Percentiles rank a stretch among this genome's conserved stretches.
Evolutionary conservation across 345 rosid species (phyloP).

Genomic region (Citrus unshiu): DNA sequence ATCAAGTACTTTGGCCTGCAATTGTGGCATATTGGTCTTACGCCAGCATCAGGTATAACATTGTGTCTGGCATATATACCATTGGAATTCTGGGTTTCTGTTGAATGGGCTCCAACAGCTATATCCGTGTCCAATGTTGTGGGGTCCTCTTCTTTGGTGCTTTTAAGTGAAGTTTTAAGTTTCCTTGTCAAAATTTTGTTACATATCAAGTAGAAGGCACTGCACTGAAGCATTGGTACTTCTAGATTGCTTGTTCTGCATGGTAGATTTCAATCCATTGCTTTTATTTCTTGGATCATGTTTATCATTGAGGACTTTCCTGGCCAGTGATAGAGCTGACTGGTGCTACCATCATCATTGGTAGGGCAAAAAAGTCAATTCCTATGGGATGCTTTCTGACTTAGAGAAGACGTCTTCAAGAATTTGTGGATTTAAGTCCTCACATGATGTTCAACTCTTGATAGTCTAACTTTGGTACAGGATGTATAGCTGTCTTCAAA

Average conservation of each 20-base stretch:
- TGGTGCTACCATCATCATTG: not conserved
- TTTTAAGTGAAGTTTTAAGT: not conserved
- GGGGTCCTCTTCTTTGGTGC: not conserved
- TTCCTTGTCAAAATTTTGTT: not conserved
- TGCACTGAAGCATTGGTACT: not conserved
- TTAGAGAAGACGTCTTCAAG: not conserved
- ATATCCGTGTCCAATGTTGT: not conserved
- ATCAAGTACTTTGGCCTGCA: not conserved
- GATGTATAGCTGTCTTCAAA: not conserved
- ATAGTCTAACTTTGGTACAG: not conserved
- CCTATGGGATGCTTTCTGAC: not conserved
- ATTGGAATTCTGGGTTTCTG: not conserved
- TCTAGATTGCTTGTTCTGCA: not conserved
- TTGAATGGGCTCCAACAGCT: not conserved
- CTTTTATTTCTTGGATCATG: not conserved
- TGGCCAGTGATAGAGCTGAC: not conserved
- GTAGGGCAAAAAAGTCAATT: not conserved
- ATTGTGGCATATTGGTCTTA: not conserved
- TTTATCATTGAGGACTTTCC: not conserved
- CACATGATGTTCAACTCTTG: not conserved
- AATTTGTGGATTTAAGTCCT: not conserved
- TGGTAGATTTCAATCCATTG: not conserved
- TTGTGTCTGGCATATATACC: not conserved
- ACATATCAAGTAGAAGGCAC: not conserved
- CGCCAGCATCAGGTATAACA: not conserved